Percentiles rank a stretch among this genome's conserved stretches.
phyloP scores from a whole-genome alignment of 305 asterid species.

The Fraxinus dipetala region DNA sequence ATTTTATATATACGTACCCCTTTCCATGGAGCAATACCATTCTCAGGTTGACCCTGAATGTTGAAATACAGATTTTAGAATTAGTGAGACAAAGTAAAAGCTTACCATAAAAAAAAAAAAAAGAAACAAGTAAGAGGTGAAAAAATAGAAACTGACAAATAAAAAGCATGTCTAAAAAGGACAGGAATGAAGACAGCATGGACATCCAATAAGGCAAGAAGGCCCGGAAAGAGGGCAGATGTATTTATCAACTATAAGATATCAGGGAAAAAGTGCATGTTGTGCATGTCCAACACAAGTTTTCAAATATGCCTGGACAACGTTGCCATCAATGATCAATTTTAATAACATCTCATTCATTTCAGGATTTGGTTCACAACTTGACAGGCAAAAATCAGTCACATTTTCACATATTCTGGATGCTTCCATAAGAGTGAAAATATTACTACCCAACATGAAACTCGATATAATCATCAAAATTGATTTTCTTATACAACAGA shows the following conservation, averaged over 20 bases:
- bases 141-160: background rate
- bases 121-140: background rate
- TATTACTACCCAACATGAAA: background rate
- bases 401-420: background rate
- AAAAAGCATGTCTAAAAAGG: background rate
- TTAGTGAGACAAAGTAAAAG: background rate
- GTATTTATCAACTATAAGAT: background rate
- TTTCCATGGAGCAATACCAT: constrained; percentile 90
- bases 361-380: background rate
- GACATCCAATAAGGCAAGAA: background rate
- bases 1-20: constrained; percentile 65
- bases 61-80: constrained; percentile 16
- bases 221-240: background rate
- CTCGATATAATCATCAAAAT: background rate
- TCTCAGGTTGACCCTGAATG: constrained; percentile 73
- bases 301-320: background rate
- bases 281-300: background rate
- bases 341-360: constrained; percentile 11
- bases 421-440: background rate
- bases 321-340: background rate
- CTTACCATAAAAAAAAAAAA: background rate
- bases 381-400: background rate
- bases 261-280: background rate
- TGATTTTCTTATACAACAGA: background rate
- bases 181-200: background rate